Percentiles rank a stretch among this genome's conserved stretches.
Conservation (phyloP, 2,329 filamentous ascomycete genomes). For the Cordyceps tenuipes region DNA sequence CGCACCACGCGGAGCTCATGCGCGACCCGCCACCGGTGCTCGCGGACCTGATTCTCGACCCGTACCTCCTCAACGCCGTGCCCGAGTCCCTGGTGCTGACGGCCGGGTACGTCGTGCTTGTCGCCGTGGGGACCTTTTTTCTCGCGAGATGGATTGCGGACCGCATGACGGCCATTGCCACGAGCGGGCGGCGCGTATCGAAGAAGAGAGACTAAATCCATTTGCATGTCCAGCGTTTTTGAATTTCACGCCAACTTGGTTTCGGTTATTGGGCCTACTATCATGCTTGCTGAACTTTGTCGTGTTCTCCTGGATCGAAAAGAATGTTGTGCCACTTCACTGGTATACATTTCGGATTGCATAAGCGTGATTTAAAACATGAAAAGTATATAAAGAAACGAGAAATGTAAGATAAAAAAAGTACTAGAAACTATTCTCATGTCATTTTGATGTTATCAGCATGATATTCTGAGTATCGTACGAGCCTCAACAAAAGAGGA, state of each 20-base stretch:
- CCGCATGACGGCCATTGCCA: slow-evolving; percentile 21
- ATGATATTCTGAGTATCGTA: not conserved
- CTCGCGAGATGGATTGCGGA: slow-evolving; percentile 29
- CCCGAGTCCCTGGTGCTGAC: slow-evolving; percentile 71
- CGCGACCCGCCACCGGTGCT: slow-evolving; percentile 60
- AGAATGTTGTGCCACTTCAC: not conserved
- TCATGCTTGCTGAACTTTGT: too few species aligned
- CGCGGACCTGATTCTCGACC: slow-evolving; percentile 79
- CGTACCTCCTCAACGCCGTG: slow-evolving; percentile 70
- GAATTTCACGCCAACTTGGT: not conserved
- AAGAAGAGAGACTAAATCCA: slow-evolving; percentile 32
- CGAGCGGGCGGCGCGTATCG: slow-evolving; percentile 16
- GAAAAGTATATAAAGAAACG: not conserved
- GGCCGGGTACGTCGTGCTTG: slow-evolving; percentile 54
- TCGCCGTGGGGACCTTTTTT: slow-evolving; percentile 44
- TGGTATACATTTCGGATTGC: not conserved
- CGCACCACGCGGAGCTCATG: slow-evolving; percentile 69
- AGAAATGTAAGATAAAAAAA: not conserved
- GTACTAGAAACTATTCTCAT: not conserved
- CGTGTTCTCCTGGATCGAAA: not conserved
- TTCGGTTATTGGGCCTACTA: not conserved
- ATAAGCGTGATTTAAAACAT: not conserved
- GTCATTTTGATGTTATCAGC: not conserved
- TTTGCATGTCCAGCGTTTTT: not conserved
- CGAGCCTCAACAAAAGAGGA: not conserved